Percentiles rank a stretch among this genome's conserved stretches.
These are phyloP conservation scores for Penicillium sp. DNA, from an alignment of 2,329 filamentous ascomycete genomes.

Conservation along the genomic window DNA sequence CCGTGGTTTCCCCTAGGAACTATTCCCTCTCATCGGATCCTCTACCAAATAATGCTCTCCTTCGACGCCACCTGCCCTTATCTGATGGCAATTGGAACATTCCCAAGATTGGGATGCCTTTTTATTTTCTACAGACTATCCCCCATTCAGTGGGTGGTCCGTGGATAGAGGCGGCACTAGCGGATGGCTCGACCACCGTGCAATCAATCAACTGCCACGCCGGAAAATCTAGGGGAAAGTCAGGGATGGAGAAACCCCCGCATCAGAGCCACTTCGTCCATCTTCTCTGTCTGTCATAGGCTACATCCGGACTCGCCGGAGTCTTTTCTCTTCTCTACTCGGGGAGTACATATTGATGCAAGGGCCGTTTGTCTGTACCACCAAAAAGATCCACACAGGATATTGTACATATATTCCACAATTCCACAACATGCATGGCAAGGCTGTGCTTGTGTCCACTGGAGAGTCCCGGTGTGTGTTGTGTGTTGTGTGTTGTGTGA, in stretches of 20 bases:
- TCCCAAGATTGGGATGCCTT: background rate
- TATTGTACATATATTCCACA: no score
- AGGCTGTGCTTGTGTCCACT: background rate
- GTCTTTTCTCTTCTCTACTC: no score
- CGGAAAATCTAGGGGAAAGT: background rate
- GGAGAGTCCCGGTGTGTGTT: background rate
- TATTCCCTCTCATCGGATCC: background rate
- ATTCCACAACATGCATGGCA: background rate
- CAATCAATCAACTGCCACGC: background rate
- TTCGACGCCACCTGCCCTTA: constrained; percentile 5
- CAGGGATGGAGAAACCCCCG: background rate
- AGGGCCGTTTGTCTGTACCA: no score
- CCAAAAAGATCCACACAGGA: no score
- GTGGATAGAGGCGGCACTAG: background rate
- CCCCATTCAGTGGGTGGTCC: background rate
- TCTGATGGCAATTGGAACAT: constrained; percentile 4
- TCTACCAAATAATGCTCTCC: background rate
- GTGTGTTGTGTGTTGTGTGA: background rate
- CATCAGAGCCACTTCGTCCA: background rate
- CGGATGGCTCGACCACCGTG: background rate
- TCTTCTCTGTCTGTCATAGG: background rate
- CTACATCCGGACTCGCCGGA: no score
- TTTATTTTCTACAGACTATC: background rate
- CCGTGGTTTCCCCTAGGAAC: background rate
- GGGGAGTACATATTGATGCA: no score